These are phyloP conservation scores for Gamarada debralockiae DNA, from an alignment of 495 filamentous ascomycete genomes.

Conservation along the genomic window DNA sequence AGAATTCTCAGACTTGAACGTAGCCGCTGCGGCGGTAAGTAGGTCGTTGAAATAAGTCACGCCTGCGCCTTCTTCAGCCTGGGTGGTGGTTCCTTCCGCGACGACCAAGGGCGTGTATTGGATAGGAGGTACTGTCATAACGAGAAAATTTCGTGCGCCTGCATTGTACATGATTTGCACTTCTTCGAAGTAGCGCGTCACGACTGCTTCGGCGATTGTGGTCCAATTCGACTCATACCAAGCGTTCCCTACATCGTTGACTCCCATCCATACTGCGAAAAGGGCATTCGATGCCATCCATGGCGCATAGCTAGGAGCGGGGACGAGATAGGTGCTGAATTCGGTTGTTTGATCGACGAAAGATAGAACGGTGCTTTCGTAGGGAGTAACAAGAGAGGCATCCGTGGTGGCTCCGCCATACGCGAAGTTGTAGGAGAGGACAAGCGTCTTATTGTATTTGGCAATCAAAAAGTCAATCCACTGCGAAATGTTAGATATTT, in stretches of 20 bases:
- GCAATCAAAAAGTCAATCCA: constrained; percentile 66
- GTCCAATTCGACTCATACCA: constrained; percentile 37
- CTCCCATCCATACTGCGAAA: constrained; percentile 71
- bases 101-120: constrained; percentile 34
- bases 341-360: constrained; percentile 54
- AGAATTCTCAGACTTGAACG: constrained; percentile 2
- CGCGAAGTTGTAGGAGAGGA: constrained; percentile 66
- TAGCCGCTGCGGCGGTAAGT: not conserved
- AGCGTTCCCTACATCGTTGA: constrained; percentile 71
- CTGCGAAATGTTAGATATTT: constrained; percentile 27
- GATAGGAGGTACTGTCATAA: constrained; percentile 47
- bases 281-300: constrained; percentile 58
- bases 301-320: constrained; percentile 36
- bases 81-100: not conserved
- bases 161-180: constrained; percentile 32
- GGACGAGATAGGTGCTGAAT: constrained; percentile 19
- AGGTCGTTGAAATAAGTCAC: constrained; percentile 9
- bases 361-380: constrained; percentile 44
- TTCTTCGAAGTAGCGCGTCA: constrained; percentile 32
- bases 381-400: constrained; percentile 48
- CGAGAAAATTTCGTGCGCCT: constrained; percentile 41
- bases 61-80: not conserved
- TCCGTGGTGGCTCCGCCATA: constrained; percentile 66
- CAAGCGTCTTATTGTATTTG: constrained; percentile 34
- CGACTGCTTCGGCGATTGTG: constrained; percentile 24